Conservation (phyloP, 352 stramenopile species). For the Phytophthora lateralis region DNA sequence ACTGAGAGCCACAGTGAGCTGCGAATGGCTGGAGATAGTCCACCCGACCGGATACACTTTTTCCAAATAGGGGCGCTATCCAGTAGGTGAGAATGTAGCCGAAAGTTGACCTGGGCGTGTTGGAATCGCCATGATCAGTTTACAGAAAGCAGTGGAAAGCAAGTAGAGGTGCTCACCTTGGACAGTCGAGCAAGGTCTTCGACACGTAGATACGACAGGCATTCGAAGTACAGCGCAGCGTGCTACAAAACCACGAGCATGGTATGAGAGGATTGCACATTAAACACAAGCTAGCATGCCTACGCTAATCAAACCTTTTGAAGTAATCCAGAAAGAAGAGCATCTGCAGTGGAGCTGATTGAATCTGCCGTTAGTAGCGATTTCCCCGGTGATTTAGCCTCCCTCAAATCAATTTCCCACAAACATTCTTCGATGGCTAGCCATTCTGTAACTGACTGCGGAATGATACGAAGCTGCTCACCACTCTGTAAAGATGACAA, state of each 20-base stretch:
- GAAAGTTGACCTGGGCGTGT: conserved; percentile 41
- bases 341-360: conserved; percentile 19
- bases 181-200: conserved; percentile 52
- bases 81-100: conserved; percentile 41
- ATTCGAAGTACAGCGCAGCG: conserved; percentile 42
- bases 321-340: conserved; percentile 34
- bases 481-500: conserved; percentile 14
- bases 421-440: conserved; percentile 57
- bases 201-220: conserved; percentile 46
- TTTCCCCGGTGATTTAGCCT: conserved; percentile 26
- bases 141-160: neutral
- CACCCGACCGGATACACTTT: conserved; percentile 65
- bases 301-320: conserved; percentile 29
- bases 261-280: neutral
- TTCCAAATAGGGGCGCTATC: conserved; percentile 72
- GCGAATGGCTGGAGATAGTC: conserved; percentile 49
- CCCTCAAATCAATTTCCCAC: conserved; percentile 60
- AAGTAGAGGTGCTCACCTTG: conserved; percentile 25
- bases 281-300: neutral
- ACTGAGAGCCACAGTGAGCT: conserved; percentile 70
- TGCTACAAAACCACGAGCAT: conserved; percentile 29
- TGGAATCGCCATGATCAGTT: neutral
- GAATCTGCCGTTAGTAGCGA: conserved; percentile 17
- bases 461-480: conserved; percentile 11
- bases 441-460: conserved; percentile 49